Conservation (phyloP, 1,284 basidiomycete genomes). For the Apiotrichum montevideense region DNA sequence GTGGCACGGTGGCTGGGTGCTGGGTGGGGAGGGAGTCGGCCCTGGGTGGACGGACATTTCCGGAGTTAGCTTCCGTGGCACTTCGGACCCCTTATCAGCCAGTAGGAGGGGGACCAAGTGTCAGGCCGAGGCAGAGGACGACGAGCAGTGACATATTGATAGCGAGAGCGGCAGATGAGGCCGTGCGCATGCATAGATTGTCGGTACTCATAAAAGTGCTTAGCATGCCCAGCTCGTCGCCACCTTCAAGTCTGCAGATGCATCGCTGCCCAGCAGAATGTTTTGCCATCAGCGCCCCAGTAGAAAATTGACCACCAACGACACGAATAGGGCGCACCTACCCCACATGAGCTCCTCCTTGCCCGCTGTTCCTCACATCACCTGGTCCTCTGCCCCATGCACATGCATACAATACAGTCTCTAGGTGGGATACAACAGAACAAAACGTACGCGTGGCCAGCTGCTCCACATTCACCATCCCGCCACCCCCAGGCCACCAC, state of each 20-base stretch:
- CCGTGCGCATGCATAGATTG: background rate
- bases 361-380: background rate
- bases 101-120: background rate
- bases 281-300: too few species aligned
- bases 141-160: too few species aligned
- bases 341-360: too few species aligned
- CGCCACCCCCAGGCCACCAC: background rate
- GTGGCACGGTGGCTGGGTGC: too few species aligned
- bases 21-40: background rate
- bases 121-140: background rate
- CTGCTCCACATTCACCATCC: too few species aligned
- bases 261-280: too few species aligned
- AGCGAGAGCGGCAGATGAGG: too few species aligned
- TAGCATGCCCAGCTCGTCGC: background rate
- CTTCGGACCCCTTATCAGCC: background rate
- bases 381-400: too few species aligned
- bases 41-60: conserved; percentile 1
- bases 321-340: too few species aligned
- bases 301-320: too few species aligned
- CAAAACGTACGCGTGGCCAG: background rate
- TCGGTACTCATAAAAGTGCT: too few species aligned
- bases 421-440: background rate
- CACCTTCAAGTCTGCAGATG: background rate
- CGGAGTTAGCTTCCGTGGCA: conserved; percentile 2
- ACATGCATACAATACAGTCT: conserved; percentile 1